Conservation (phyloP, 148 eudicot genomes). For the Amaranthus palmeri region DNA sequence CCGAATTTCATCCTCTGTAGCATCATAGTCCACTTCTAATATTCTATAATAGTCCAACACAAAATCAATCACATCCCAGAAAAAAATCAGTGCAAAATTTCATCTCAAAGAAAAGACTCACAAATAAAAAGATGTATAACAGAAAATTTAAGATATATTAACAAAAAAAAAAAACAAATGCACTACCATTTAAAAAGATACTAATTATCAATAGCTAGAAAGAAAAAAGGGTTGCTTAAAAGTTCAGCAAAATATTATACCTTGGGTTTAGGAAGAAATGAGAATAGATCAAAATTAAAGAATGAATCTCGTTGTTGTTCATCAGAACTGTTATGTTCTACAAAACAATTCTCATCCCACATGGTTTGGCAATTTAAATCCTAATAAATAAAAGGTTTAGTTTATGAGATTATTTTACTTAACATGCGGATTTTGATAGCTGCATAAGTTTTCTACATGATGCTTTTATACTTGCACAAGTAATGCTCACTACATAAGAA, state of each 20-base stretch:
- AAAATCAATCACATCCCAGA: slow-evolving; percentile 1
- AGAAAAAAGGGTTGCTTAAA: not conserved
- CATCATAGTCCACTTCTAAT: slow-evolving; percentile 88
- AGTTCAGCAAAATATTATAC: slow-evolving; percentile 22
- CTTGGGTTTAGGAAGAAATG: slow-evolving; percentile 64
- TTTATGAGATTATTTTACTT: too few relatives aligned
- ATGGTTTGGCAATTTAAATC: slow-evolving; percentile 32
- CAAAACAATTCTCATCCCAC: slow-evolving; percentile 43
- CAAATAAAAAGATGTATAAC: not conserved
- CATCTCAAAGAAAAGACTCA: not conserved
- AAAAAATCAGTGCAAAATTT: not conserved
- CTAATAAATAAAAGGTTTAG: too few relatives aligned
- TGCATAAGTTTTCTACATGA: too few relatives aligned
- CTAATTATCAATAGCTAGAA: not conserved
- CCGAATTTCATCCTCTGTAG: slow-evolving; percentile 77
- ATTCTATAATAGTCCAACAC: slow-evolving; percentile 78
- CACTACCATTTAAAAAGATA: not conserved
- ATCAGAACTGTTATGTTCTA: slow-evolving; percentile 18
- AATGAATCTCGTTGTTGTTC: slow-evolving; percentile 33
- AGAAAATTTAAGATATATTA: not conserved
- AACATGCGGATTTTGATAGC: too few relatives aligned
- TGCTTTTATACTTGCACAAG: too few relatives aligned
- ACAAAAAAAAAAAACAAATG: not conserved
- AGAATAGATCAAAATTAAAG: slow-evolving; percentile 54
- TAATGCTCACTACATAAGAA: too few relatives aligned